Evolutionary conservation across 2,329 filamentous ascomycete genomes (phyloP).

Genomic region (Hymenoscyphus linearis): DNA sequence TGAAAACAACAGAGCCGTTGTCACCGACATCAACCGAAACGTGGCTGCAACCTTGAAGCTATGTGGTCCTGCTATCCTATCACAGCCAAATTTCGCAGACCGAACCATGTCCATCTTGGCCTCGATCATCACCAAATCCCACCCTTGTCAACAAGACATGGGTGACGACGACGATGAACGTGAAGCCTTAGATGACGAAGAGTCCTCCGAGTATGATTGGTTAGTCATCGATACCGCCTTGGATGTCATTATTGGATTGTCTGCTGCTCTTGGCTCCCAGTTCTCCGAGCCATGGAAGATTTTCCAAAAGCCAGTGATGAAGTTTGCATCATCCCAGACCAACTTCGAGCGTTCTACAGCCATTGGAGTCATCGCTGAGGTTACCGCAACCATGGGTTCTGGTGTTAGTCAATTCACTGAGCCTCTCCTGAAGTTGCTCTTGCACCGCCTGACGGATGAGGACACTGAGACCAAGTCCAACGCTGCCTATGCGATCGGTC

Average conservation of each 20-base stretch:
- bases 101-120: constrained; percentile 71
- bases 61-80: constrained; percentile 80
- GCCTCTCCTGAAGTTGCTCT: constrained; percentile 69
- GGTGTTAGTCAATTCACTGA: constrained; percentile 78
- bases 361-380: constrained; percentile 88
- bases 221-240: constrained; percentile 90
- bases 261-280: constrained; percentile 71
- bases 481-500: constrained; percentile 83
- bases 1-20: constrained; percentile 58
- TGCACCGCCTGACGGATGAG: constrained; percentile 84
- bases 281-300: constrained; percentile 92
- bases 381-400: constrained; percentile 75
- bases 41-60: constrained; percentile 85
- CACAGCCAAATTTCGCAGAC: constrained; percentile 66
- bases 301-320: constrained; percentile 87
- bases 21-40: constrained; percentile 94
- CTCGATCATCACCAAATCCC: constrained; percentile 79
- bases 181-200: constrained; percentile 56
- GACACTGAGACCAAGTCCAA: constrained; percentile 93
- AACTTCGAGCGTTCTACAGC: constrained; percentile 82
- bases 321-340: constrained; percentile 81
- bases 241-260: constrained; percentile 81
- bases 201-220: constrained; percentile 97
- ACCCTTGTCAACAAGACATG: constrained; percentile 88
- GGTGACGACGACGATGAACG: constrained; percentile 70